Evolutionary conservation across 306 rosid genomes (phyloP), one percentile per base, ranked within the genome.

Genomic region (Trifolium subterraneum): DNA sequence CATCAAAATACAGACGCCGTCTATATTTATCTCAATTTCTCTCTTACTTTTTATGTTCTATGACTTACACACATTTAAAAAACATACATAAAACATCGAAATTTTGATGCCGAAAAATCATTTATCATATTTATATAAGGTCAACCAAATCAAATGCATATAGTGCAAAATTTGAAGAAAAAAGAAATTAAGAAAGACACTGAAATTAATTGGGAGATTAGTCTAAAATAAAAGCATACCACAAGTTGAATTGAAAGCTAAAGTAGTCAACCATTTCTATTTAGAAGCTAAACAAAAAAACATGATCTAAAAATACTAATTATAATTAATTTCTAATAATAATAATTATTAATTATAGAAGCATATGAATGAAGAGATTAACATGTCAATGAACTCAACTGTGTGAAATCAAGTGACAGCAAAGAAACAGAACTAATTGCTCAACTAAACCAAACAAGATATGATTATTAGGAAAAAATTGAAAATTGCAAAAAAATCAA

Each of bases 301-400:
- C 42, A 66, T 35, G 23, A 60, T 56, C 14, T 18, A 64, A 31
- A 48, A 45, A 54, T 39, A 35, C 56, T 62, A 33, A 33, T 31
- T n/a, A 14, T 14, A 35, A 31, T 14, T 42, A 22, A 22, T 33
- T 56, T 58, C 14, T 27, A 13, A 48, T 5, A 33, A 64, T 22
- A 55, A 68, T 27, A 29, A 29, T 29, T 1, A 51, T 2, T n/a
- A 20, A 31, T 10, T 6, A 70, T 42, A 63, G 58, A 65, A 54
- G 12, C 47, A 58, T 67, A 64, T 79, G 42, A 41, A 65, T 36
- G 48, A 70, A 68, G 71, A 72, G 19, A 76, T 42, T 47, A 25
- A 36, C 75, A 35, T 39, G 59, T 80, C 64, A 81, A 86, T 84
- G 51, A 77, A 81, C 38, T 77, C 29, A 81, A 73, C 72, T 76